phyloP scores from a whole-genome alignment of 2,329 filamentous ascomycete genomes.

The Fusarium sp. region DNA sequence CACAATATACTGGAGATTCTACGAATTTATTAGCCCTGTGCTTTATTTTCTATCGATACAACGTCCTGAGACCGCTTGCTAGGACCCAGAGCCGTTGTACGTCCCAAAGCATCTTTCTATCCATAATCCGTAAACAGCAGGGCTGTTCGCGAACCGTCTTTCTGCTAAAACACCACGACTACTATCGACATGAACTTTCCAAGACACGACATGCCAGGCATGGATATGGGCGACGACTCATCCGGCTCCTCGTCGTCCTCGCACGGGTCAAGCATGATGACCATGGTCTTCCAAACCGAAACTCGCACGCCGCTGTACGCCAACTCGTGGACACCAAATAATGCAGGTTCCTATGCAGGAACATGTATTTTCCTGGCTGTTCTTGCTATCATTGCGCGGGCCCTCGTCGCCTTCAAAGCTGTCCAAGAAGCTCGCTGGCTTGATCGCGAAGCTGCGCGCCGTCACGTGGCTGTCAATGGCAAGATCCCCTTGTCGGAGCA shows the following conservation, averaged over 20 bases:
- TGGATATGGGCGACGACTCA: conserved; percentile 28
- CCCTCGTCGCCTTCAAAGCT: conserved; percentile 75
- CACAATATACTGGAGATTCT: background rate
- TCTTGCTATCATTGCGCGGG: conserved; percentile 74
- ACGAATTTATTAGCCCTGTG: background rate
- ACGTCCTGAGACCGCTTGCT: background rate
- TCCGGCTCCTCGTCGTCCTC: conserved; percentile 25
- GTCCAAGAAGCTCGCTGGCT: conserved; percentile 71
- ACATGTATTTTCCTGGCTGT: conserved; percentile 91
- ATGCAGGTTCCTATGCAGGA: conserved; percentile 77
- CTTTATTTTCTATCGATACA: background rate
- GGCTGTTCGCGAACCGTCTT: background rate
- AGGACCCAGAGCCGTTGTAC: background rate
- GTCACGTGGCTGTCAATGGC: conserved; percentile 78
- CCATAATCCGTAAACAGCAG: no score
- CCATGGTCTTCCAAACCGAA: conserved; percentile 68
- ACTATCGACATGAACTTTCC: conserved; percentile 30
- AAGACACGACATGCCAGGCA: conserved; percentile 39
- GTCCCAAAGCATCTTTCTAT: background rate
- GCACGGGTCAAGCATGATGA: conserved; percentile 47
- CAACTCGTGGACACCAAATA: conserved; percentile 75
- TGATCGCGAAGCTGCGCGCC: conserved; percentile 74
- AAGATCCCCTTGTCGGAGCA: conserved; percentile 66
- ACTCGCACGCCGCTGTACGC: conserved; percentile 64
- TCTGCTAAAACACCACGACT: background rate